Percentiles rank a stretch among this genome's conserved stretches.
Conservation (phyloP, 2,329 filamentous ascomycete genomes). For the Xylariaceae sp. region DNA sequence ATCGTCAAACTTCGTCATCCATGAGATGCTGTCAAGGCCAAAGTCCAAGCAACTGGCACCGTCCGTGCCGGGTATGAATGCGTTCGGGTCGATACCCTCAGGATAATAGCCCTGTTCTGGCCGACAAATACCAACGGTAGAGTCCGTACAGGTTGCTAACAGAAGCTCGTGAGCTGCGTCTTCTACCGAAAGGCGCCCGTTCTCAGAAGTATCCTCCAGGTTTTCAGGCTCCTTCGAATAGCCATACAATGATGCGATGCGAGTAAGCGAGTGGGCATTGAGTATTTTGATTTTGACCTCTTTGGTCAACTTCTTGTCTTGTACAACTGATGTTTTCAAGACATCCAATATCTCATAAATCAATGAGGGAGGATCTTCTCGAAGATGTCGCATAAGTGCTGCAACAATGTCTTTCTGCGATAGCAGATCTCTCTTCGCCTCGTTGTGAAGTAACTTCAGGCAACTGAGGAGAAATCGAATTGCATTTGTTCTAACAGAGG, state of each 20-base stretch:
- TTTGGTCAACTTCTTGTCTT: slow-evolving; percentile 75
- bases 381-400: slow-evolving; percentile 76
- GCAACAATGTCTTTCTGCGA: slow-evolving; percentile 74
- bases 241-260: slow-evolving; percentile 74
- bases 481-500: slow-evolving; percentile 83
- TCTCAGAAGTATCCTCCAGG: slow-evolving; percentile 47
- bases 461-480: slow-evolving; percentile 81
- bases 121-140: slow-evolving; percentile 75
- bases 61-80: slow-evolving; percentile 45
- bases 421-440: slow-evolving; percentile 82
- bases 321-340: slow-evolving; percentile 73
- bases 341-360: slow-evolving; percentile 76
- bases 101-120: slow-evolving; percentile 86
- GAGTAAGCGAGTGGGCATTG: slow-evolving; percentile 73
- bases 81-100: slow-evolving; percentile 64
- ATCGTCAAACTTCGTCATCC: slow-evolving; percentile 70
- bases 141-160: slow-evolving; percentile 73
- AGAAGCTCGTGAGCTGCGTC: slow-evolving; percentile 78
- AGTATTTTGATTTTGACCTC: slow-evolving; percentile 77
- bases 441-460: slow-evolving; percentile 76
- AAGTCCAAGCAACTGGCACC: slow-evolving; percentile 61
- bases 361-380: slow-evolving; percentile 76
- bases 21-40: slow-evolving; percentile 71
- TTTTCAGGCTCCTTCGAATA: slow-evolving; percentile 55
- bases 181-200: slow-evolving; percentile 58